Base-by-base conservation (phyloP, 345 rosid genomes). In the Erucastrum elatum region DNA sequence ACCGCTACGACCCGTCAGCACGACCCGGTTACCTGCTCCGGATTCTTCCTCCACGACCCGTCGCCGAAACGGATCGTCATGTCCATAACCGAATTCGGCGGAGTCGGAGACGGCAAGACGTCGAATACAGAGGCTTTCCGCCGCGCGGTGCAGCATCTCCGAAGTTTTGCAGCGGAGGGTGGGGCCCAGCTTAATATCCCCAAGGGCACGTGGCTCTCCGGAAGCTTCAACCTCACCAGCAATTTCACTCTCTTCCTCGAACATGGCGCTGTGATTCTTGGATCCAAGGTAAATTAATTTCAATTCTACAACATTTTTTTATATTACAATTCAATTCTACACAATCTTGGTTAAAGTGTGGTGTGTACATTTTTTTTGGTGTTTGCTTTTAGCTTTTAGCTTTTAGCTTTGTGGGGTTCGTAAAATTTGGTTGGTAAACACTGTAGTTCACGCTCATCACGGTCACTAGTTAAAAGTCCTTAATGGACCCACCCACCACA, bases 221-320 rank as follows among this genome's bases (percentile, higher is more conserved):
- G 99, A 29, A 91, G 92, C 83, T 93, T 96, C 75, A 93, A 96
- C 75, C 88, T 96, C 59, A 96, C 99, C 75, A 91, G 95, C 72
- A 88, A 93, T 80, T 90, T 96, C 88, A 93, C 95, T 37, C 85
- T 96, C 80, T 96, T 91, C 26, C 96, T 96, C 11, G 86, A 93
- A 56, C 85, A 73, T 7, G 97, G 91, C 15, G 98, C 99, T 27
- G 79, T 90, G 25, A 86, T 96, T 78, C 76, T 96, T 78, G 99
- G 96, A 74, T 96, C 98, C 74, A 91, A 87, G 97, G 99, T 91
- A 8, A 8, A 44, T 2, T 6, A 39, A 8, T 8, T 8, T 39
- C 46, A 39, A 9, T 33, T 29, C 31, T 29, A 29, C 31, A 29
- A 29, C 31, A 29, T 29, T 29, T 29, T 2, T 29, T 29, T 29